Evolutionary conservation across 139 green algal species (phyloP).

Genomic region (Edaphochlamys debaryana): DNA sequence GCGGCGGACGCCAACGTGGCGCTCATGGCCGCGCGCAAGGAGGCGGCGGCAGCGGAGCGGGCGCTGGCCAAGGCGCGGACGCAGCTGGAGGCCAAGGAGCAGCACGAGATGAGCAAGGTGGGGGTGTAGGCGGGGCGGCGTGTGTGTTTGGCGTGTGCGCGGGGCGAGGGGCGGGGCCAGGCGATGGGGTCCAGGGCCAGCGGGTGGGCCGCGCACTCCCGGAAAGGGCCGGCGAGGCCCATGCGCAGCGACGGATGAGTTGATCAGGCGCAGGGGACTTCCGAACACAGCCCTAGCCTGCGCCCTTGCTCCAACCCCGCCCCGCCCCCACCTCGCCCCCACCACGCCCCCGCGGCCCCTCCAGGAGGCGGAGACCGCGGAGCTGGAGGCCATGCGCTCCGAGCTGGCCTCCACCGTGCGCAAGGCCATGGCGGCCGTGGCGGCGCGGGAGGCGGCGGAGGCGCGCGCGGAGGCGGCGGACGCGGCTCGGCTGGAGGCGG

Average conservation of each 20-base stretch:
- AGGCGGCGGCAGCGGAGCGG: slow-evolving; percentile 20
- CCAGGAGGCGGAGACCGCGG: slow-evolving; percentile 41
- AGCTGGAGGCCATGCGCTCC: slow-evolving; percentile 41
- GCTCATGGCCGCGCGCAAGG: slow-evolving; percentile 22
- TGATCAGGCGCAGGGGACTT: no score
- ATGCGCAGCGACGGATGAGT: no score
- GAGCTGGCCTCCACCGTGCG: slow-evolving; percentile 51
- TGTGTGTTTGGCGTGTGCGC: no score
- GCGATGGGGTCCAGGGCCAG: no score
- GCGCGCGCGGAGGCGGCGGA: slow-evolving; percentile 44
- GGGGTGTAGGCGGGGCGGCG: background rate
- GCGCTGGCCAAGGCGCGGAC: background rate
- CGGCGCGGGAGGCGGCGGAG: slow-evolving; percentile 50
- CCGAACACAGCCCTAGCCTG: no score
- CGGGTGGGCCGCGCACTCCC: no score
- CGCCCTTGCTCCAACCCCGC: no score
- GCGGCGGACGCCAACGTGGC: slow-evolving; percentile 25
- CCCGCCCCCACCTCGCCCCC: no score
- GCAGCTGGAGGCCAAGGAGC: slow-evolving; percentile 34
- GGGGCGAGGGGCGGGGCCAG: no score
- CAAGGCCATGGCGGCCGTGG: slow-evolving; percentile 52
- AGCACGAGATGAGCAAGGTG: slow-evolving; percentile 32
- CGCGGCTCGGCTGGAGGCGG: slow-evolving; percentile 36
- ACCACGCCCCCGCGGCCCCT: no score
- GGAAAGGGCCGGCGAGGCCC: no score